phyloP scores from a whole-genome alignment of 495 filamentous ascomycete species.

The Hapsidospora chrysogenum region DNA sequence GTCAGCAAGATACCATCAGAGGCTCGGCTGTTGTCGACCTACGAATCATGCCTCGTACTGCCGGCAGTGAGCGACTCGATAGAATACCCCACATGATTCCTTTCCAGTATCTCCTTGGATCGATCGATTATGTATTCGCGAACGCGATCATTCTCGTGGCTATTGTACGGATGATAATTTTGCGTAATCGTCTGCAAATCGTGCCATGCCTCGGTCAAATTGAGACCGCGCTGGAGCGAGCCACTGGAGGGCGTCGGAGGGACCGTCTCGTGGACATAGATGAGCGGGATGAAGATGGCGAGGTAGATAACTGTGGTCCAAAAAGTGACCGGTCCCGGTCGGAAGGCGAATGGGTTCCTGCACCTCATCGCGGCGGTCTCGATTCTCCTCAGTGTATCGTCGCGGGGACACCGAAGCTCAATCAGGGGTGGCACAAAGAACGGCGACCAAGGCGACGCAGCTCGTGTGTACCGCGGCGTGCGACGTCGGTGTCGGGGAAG shows the following conservation, averaged over 20 bases:
- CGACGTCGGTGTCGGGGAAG: no score
- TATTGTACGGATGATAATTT: conserved; percentile 80
- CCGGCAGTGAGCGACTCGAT: not conserved
- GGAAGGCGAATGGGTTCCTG: conserved; percentile 31
- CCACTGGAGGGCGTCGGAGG: conserved; percentile 48
- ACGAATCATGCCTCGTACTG: no score
- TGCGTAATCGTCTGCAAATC: conserved; percentile 63
- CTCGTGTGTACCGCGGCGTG: no score
- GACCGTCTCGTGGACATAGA: conserved; percentile 59
- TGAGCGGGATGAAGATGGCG: conserved; percentile 48
- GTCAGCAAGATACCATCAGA: no score
- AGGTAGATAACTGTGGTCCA: conserved; percentile 54
- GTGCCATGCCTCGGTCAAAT: conserved; percentile 71
- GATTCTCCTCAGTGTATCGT: no score
- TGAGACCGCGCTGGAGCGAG: conserved; percentile 41
- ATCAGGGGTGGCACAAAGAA: no score
- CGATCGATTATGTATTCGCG: conserved; percentile 59
- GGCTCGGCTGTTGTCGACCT: no score
- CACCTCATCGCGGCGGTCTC: not conserved
- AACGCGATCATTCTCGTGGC: conserved; percentile 61
- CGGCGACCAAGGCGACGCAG: no score
- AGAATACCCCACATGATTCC: conserved; percentile 26
- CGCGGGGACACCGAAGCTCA: no score
- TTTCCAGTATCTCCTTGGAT: conserved; percentile 47
- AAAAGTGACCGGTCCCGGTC: conserved; percentile 51